Percentiles rank a stretch among this genome's conserved stretches.
phyloP scores from a whole-genome alignment of 495 filamentous ascomycete genomes.

The Aspergillus saccharolyticus region DNA sequence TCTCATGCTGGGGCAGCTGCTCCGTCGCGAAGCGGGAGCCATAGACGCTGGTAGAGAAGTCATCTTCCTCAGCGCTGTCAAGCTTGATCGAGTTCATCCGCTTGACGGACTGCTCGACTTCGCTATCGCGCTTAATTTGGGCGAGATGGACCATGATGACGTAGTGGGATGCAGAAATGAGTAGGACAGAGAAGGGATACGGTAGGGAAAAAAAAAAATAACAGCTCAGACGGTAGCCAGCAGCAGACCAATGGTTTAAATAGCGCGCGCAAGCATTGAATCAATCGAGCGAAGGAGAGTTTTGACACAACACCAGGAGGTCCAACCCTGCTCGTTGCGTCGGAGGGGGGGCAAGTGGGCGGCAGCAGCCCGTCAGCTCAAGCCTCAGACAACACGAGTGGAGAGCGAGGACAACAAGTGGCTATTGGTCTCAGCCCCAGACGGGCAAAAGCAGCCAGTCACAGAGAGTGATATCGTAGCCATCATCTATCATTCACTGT shows the following conservation, averaged over 20 bases:
- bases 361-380: slow-evolving; percentile 4
- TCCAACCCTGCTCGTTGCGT: not conserved
- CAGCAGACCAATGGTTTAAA: not conserved
- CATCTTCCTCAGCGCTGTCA: slow-evolving; percentile 42
- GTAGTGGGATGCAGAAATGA: slow-evolving; percentile 1
- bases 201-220: slow-evolving; percentile 1
- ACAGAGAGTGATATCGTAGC: not conserved
- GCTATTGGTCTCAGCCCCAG: not conserved
- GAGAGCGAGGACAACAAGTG: slow-evolving; percentile 1
- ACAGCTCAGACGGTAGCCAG: not conserved
- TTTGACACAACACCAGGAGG: not conserved
- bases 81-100: slow-evolving; percentile 30
- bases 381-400: slow-evolving; percentile 12
- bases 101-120: slow-evolving; percentile 18
- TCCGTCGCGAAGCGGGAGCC: slow-evolving; percentile 73
- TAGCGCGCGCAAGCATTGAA: not conserved
- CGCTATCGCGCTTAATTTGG: slow-evolving; percentile 30
- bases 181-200: not conserved
- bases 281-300: not conserved
- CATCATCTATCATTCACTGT: not conserved
- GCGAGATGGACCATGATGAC: slow-evolving; percentile 38
- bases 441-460: slow-evolving; percentile 2
- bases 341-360: not conserved
- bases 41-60: slow-evolving; percentile 74
- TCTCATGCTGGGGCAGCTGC: slow-evolving; percentile 74